Base-by-base conservation (phyloP, 768 basidiomycete genomes). In the Leucogyrophana mollusca region DNA sequence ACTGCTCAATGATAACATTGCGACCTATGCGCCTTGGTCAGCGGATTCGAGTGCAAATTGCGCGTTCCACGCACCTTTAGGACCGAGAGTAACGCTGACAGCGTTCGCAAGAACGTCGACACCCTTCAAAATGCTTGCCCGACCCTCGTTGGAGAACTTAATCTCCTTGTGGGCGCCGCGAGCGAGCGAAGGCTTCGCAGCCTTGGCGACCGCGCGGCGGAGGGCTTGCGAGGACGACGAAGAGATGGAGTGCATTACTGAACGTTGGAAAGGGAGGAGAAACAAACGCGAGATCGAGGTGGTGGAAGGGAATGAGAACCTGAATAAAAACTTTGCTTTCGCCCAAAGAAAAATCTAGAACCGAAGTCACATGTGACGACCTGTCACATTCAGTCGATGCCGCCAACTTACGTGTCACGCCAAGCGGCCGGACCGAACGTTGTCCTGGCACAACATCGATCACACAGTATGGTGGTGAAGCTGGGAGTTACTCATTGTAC, bases 1-100 rank as follows among this genome's bases (percentile, higher is more conserved):
- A 77, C 73, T 92, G 89, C 72, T 97, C 95, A 60, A 98, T 96
- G 74, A 98, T 98, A 64, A 98, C 95, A 68, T 96, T 99, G 62
- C 94, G 83, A 56, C 93, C 92, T 91, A 46, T 13, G 38, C 23
- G 20, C 49, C 25, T 30, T 36, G 35, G 54, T 62, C 43, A 59
- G 52, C 50, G 50, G 45, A 37, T 22, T 9, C 4, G 1, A 16
- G 10, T 24, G 9, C 16, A 9, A 10, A 21, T 22, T n/a, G 53
- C 10, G 14, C 43, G 34, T 5, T 4, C 3, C 3, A 60, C 73
- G 8, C 43, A 85, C 92, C 94, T 73, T 99, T 98, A 24, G 95
- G 95, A 48, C 95, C 95, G 20, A 98, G 82, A 34, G 95, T 99
- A 40, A 96, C 93, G 55, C 85, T 86, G 64, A 98, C 95, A 49